phyloP scores from a whole-genome alignment of 192 early-diverging fungal genomes.

The Geranomyces variabilis region DNA sequence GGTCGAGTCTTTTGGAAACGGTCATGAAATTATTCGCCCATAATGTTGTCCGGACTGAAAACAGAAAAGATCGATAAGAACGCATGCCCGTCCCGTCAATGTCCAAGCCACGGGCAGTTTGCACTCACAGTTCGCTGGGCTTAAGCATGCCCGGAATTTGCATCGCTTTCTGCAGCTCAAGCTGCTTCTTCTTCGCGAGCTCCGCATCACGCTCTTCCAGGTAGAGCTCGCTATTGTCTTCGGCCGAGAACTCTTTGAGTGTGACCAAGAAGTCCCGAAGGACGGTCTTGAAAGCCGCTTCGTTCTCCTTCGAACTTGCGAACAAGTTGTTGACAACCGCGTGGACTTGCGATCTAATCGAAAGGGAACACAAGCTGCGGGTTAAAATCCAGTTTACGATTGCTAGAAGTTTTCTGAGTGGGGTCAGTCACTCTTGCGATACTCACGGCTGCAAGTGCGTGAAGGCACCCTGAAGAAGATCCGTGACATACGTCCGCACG shows the following conservation, averaged over 20 bases:
- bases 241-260: slow-evolving; percentile 85
- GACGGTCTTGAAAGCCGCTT: slow-evolving; percentile 84
- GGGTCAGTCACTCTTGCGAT: background rate
- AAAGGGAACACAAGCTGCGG: background rate
- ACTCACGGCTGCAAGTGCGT: slow-evolving; percentile 71
- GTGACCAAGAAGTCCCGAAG: slow-evolving; percentile 91
- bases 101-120: background rate
- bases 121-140: slow-evolving; percentile 55
- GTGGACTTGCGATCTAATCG: slow-evolving; percentile 75
- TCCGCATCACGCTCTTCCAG: slow-evolving; percentile 91
- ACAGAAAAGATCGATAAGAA: background rate
- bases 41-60: slow-evolving; percentile 13
- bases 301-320: slow-evolving; percentile 76
- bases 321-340: slow-evolving; percentile 88
- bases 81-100: background rate
- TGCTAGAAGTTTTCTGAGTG: too few relatives aligned
- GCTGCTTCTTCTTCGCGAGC: slow-evolving; percentile 73
- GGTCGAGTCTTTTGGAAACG: too few relatives aligned
- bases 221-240: slow-evolving; percentile 77
- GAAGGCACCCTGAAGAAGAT: slow-evolving; percentile 85
- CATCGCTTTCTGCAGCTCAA: slow-evolving; percentile 79
- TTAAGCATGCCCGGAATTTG: slow-evolving; percentile 97
- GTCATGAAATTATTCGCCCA: slow-evolving; percentile 16
- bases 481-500: slow-evolving; percentile 81
- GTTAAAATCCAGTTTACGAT: background rate